Evolutionary conservation across 2,329 filamentous ascomycete species (phyloP).

Genomic region (Mycogone perniciosa): DNA sequence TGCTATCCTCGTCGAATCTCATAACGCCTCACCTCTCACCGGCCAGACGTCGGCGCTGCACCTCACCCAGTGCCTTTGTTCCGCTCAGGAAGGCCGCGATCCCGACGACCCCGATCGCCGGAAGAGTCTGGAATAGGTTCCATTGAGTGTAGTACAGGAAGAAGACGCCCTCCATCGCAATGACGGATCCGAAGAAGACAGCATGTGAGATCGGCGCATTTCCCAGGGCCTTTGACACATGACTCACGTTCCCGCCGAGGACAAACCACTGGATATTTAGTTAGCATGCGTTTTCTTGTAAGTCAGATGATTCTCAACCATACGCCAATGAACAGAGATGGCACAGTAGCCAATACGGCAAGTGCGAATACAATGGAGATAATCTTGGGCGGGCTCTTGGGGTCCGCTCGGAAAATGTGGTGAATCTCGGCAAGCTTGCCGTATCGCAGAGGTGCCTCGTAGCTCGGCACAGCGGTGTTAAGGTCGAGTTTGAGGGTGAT

Average conservation of each 20-base stretch:
- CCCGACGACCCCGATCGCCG: conserved; percentile 61
- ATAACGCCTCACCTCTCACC: conserved; percentile 49
- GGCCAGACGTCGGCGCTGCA: conserved; percentile 78
- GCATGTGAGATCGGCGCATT: conserved; percentile 74
- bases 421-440: conserved; percentile 78
- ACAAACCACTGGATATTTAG: conserved; percentile 58
- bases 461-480: conserved; percentile 50
- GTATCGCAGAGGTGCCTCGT: conserved; percentile 71
- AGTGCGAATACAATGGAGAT: conserved; percentile 73
- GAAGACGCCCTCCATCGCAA: conserved; percentile 86
- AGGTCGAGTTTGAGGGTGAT: conserved; percentile 60
- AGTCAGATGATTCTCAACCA: neutral
- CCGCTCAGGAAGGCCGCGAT: conserved; percentile 77
- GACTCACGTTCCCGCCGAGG: conserved; percentile 76
- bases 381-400: conserved; percentile 71
- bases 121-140: conserved; percentile 87
- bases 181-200: conserved; percentile 78
- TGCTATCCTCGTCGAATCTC: neutral
- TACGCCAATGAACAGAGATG: conserved; percentile 63
- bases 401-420: conserved; percentile 80
- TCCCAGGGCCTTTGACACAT: conserved; percentile 68
- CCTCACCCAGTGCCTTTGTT: conserved; percentile 83
- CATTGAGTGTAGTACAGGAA: conserved; percentile 89
- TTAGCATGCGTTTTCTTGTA: conserved; percentile 17
- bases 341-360: conserved; percentile 66